Evolutionary conservation across 371 early-diverging fungal species (phyloP), one percentile per base, ranked within the genome.

Genomic region (Mucor sp.): DNA sequence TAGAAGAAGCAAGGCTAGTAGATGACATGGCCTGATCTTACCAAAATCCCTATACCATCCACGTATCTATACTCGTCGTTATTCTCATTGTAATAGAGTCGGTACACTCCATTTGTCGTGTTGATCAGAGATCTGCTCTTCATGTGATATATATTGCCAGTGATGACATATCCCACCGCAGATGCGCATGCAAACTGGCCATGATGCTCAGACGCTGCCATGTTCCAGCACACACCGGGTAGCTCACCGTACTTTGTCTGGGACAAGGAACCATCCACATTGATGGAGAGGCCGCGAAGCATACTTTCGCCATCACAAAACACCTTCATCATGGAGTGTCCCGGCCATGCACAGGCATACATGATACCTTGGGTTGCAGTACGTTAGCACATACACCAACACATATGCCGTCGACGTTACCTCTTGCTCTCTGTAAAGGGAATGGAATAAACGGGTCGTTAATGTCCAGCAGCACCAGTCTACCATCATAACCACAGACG

Each of bases 401-500:
- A 27, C 41, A 41, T 41, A 5, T 0, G 11, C 12, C 4, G 5
- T 35, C 6, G 8, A 11, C 19, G 3, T 19, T 53, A 69, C 64
- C 62, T 65, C 74, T 53, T 9, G 33, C 12, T 33, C 74, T 56
- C 2, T 25, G 17, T 14, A 70, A 4, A 1, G 30, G 11, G 4
- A 58, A 44, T 8, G 39, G 43, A 0, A 76, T 58, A 53, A 57
- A 69, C 6, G 84, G 80, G 67, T 86, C 83, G 4, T 71, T 71
- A 14, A 71, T 60, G 53, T 88, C 86, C 17, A 71, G 57, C 25
- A 78, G 21, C 14, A 66, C 30, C 1, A 84, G 17, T 37, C 65
- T 50, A 0, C 89, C 89, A 67, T 88, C 89, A 56, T 58, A 69
- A 0, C 85, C 81, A 62, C 61, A 33, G 6, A 68, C 68, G 12